Base-by-base conservation (phyloP, 495 filamentous ascomycete species). In the Aspergillus asperescens region DNA sequence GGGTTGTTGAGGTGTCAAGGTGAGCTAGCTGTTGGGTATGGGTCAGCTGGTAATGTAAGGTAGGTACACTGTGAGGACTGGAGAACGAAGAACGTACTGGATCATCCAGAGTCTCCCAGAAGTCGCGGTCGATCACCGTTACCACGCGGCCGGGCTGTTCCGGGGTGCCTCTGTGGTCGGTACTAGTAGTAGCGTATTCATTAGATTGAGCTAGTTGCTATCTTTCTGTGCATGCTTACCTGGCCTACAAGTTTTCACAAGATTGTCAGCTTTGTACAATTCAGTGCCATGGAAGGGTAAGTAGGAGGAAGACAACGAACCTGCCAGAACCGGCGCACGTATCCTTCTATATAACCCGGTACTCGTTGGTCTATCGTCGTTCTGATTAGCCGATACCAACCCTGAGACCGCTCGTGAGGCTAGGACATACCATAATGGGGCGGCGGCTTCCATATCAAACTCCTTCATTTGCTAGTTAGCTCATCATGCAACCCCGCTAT, bases 241-340 rank as follows among this genome's bases (percentile, higher is more conserved):
- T 71, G 58, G 67, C 69, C 68, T 73, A 47, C 2, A 32, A 25
- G 23, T 18, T n/a, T n/a, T n/a, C n/a, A n/a, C 10, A 35, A 27
- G 5, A 25, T 40, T 22, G n/a, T 46, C 49, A 49, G 23, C 38
- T 29, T 28, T 49, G 12, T 22, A 23, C 24, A 15, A n/a, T n/a
- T n/a, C n/a, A 41, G 22, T 13, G 12, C 7, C 7, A 49, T 54
- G 29, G 46, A 60, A 10, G 28, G 46, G n/a, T n/a, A n/a, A n/a
- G n/a, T n/a, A n/a, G n/a, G n/a, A n/a, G n/a, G 38, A 9, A 29
- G 44, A 55, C 47, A 50, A 68, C 71, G 43, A 68, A 92, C 93
- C 86, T 99, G 93, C 93, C 93, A 99, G 67, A 99, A 99, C 20
- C 93, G 79, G 44, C 93, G 85, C 35, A 97, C 93, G 67, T 96